phyloP scores from a whole-genome alignment of 1,284 basidiomycete species.

The Austroboletus rostrupii region DNA sequence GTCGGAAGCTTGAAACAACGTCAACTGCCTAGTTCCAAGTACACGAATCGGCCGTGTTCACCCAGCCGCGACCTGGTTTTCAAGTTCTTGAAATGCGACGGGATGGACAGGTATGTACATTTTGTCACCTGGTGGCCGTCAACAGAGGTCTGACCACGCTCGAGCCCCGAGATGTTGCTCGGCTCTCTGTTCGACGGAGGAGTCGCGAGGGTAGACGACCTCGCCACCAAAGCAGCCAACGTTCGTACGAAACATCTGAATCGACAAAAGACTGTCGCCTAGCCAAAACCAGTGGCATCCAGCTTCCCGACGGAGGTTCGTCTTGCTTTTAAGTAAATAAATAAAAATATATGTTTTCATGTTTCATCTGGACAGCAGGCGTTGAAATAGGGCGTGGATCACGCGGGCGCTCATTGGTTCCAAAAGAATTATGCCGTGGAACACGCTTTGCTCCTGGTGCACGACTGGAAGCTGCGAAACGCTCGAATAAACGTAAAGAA shows the following conservation, averaged over 20 bases:
- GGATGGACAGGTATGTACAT: too few relatives aligned
- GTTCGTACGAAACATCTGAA: background rate
- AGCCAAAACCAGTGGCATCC: background rate
- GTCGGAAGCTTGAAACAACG: too few relatives aligned
- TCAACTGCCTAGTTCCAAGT: too few relatives aligned
- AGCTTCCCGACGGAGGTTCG: constrained; percentile 12
- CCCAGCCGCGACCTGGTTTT: too few relatives aligned
- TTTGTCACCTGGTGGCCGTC: too few relatives aligned
- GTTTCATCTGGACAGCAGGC: constrained; percentile 4
- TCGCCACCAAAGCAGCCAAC: background rate
- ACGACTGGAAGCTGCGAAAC: background rate
- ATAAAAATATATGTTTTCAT: background rate
- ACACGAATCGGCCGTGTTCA: too few relatives aligned
- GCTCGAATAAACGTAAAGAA: constrained; percentile 24
- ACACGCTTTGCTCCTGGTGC: background rate
- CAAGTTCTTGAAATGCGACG: too few relatives aligned
- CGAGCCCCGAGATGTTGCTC: background rate
- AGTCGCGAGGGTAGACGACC: background rate
- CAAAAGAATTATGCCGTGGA: background rate
- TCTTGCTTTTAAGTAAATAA: background rate
- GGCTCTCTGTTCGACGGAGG: background rate
- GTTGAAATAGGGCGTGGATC: background rate
- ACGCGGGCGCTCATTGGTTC: background rate
- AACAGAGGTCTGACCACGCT: background rate
- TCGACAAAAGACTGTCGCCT: background rate